Conservation (phyloP, 768 basidiomycete genomes). For the Mycena galopus region DNA sequence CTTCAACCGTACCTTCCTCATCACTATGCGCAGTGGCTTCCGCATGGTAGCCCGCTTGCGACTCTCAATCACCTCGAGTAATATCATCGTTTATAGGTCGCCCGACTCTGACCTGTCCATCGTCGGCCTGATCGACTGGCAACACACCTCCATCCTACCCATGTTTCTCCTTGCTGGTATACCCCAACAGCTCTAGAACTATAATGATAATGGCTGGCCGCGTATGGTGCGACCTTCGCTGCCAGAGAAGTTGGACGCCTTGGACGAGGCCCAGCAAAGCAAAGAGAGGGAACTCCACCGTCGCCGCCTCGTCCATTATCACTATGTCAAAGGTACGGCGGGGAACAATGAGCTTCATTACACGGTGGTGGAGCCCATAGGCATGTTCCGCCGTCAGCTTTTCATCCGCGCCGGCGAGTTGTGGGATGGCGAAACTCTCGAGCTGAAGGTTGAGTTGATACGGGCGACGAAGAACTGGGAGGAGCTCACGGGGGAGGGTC, state of each 20-base stretch:
- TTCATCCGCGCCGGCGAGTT: constrained; percentile 57
- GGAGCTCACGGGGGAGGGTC: constrained; percentile 51
- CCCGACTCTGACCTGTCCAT: constrained; percentile 56
- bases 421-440: constrained; percentile 66
- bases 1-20: constrained; percentile 55
- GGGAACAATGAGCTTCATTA: constrained; percentile 60
- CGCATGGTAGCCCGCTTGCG: constrained; percentile 55
- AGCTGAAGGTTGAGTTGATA: constrained; percentile 61
- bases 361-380: constrained; percentile 53
- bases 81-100: constrained; percentile 62
- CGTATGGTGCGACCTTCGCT: constrained; percentile 55
- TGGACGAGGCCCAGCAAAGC: constrained; percentile 38
- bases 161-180: constrained; percentile 62
- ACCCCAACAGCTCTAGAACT: constrained; percentile 61
- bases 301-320: constrained; percentile 54
- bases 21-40: constrained; percentile 52
- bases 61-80: constrained; percentile 53
- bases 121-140: constrained; percentile 65
- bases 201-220: constrained; percentile 57
- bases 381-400: constrained; percentile 54
- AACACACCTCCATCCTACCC: constrained; percentile 68
- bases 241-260: constrained; percentile 57
- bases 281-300: constrained; percentile 17
- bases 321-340: constrained; percentile 60
- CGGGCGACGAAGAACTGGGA: constrained; percentile 58